Conservation (phyloP, 495 filamentous ascomycete species). For the Cercophora newfieldiana region DNA sequence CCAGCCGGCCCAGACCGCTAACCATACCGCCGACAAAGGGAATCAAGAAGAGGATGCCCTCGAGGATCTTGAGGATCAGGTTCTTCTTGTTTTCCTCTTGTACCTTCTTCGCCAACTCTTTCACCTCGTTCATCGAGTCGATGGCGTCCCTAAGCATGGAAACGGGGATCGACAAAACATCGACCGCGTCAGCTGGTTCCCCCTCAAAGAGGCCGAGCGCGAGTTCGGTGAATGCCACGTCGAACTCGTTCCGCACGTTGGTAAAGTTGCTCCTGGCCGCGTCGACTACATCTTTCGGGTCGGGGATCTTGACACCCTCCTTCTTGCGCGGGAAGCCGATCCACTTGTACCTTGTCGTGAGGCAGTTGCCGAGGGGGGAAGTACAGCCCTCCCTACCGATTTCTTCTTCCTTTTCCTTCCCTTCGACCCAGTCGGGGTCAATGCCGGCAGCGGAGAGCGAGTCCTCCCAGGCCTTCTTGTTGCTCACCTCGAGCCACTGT, state of each 20-base stretch:
- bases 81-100: slow-evolving; percentile 13
- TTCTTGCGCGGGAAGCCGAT: neutral
- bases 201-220: slow-evolving; percentile 4
- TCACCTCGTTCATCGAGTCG: slow-evolving; percentile 13
- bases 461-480: slow-evolving; percentile 14
- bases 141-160: slow-evolving; percentile 13
- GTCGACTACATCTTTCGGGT: slow-evolving; percentile 13
- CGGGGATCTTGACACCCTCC: slow-evolving; percentile 10
- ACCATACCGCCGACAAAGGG: slow-evolving; percentile 11
- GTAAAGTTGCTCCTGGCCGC: slow-evolving; percentile 11
- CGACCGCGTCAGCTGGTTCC: neutral
- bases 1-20: neutral
- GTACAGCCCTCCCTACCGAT: slow-evolving; percentile 3
- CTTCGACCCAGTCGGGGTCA: slow-evolving; percentile 13
- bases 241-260: neutral
- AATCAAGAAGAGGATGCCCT: slow-evolving; percentile 9
- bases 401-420: neutral
- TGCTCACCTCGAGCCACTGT: slow-evolving; percentile 4
- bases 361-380: neutral
- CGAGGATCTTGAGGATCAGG: slow-evolving; percentile 18
- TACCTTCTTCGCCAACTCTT: slow-evolving; percentile 13
- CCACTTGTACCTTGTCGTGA: slow-evolving; percentile 1
- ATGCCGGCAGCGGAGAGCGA: slow-evolving; percentile 10
- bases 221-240: neutral
- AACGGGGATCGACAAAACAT: slow-evolving; percentile 9